Evolutionary conservation across 2,329 filamentous ascomycete genomes (phyloP).

Genomic region (Calonectria pseudoturangicola): DNA sequence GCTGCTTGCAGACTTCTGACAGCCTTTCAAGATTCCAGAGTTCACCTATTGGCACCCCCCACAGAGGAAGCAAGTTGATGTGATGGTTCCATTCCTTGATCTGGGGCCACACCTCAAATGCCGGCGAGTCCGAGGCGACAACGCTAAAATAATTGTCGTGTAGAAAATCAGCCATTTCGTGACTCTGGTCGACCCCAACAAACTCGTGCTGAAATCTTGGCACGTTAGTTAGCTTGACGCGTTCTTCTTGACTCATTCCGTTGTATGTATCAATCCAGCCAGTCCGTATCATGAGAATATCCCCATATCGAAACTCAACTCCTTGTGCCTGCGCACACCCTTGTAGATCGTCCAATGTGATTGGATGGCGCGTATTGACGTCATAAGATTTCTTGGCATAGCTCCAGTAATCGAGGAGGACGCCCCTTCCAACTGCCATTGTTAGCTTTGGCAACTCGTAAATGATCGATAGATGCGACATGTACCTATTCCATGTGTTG

Average conservation of each 20-base stretch:
- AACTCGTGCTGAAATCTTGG: slow-evolving; percentile 20
- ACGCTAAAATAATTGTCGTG: slow-evolving; percentile 29
- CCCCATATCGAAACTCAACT: slow-evolving; percentile 25
- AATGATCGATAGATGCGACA: too few species aligned
- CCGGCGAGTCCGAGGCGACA: slow-evolving; percentile 29
- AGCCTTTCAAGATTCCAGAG: slow-evolving; percentile 21
- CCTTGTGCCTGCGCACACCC: slow-evolving; percentile 14
- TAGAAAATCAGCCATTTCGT: slow-evolving; percentile 25
- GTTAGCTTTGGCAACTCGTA: neutral
- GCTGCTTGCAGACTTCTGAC: neutral
- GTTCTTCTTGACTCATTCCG: slow-evolving; percentile 4
- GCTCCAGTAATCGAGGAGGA: slow-evolving; percentile 29
- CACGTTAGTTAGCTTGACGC: slow-evolving; percentile 16
- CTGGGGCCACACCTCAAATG: slow-evolving; percentile 29
- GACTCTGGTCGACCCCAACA: slow-evolving; percentile 24
- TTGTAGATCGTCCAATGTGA: slow-evolving; percentile 9
- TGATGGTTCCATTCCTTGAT: slow-evolving; percentile 35
- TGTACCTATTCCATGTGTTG: slow-evolving; percentile 12
- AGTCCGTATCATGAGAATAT: slow-evolving; percentile 18
- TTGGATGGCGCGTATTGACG: slow-evolving; percentile 25
- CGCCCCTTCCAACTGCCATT: slow-evolving; percentile 7
- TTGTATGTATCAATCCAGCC: slow-evolving; percentile 31
- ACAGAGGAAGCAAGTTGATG: slow-evolving; percentile 22
- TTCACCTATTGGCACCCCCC: slow-evolving; percentile 29
- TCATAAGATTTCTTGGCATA: slow-evolving; percentile 11